Conservation (phyloP, 495 filamentous ascomycete genomes). For the Aspergillus saccharolyticus region DNA sequence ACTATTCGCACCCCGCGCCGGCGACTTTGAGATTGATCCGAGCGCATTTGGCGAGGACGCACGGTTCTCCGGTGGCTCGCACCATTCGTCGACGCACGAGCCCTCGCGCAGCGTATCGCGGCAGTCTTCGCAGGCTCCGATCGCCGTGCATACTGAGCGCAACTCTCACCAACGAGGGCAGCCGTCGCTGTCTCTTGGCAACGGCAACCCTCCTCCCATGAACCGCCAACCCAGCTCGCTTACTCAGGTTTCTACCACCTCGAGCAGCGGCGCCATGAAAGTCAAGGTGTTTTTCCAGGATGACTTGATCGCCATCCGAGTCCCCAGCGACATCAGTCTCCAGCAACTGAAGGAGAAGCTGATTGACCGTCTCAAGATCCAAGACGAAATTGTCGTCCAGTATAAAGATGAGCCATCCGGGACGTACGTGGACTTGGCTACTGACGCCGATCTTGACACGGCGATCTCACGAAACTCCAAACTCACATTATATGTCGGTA, state of each 20-base stretch:
- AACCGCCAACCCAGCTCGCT: slow-evolving; percentile 69
- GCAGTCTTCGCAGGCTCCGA: slow-evolving; percentile 69
- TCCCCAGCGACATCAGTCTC: slow-evolving; percentile 74
- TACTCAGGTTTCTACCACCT: slow-evolving; percentile 59
- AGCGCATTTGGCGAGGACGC: slow-evolving; percentile 61
- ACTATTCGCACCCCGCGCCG: slow-evolving; percentile 83
- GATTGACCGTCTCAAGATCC: slow-evolving; percentile 68
- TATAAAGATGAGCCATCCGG: slow-evolving; percentile 85
- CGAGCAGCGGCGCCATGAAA: slow-evolving; percentile 60
- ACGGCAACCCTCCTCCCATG: slow-evolving; percentile 50
- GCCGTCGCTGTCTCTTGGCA: slow-evolving; percentile 34
- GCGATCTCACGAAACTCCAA: slow-evolving; percentile 83
- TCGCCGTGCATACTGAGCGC: slow-evolving; percentile 59
- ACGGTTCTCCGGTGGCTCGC: slow-evolving; percentile 64
- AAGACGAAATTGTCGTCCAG: slow-evolving; percentile 66
- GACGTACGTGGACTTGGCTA: slow-evolving; percentile 65
- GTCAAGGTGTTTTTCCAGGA: slow-evolving; percentile 92
- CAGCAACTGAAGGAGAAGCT: slow-evolving; percentile 77
- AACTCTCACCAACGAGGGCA: slow-evolving; percentile 56
- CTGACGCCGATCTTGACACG: slow-evolving; percentile 72
- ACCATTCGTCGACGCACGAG: slow-evolving; percentile 58
- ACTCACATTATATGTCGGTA: slow-evolving; percentile 71
- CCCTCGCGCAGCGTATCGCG: slow-evolving; percentile 55
- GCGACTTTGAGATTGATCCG: slow-evolving; percentile 87
- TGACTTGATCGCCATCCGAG: slow-evolving; percentile 84